These are phyloP conservation scores for Pinus taeda DNA, from an alignment of 75 land plant species.

Conservation along the genomic window DNA sequence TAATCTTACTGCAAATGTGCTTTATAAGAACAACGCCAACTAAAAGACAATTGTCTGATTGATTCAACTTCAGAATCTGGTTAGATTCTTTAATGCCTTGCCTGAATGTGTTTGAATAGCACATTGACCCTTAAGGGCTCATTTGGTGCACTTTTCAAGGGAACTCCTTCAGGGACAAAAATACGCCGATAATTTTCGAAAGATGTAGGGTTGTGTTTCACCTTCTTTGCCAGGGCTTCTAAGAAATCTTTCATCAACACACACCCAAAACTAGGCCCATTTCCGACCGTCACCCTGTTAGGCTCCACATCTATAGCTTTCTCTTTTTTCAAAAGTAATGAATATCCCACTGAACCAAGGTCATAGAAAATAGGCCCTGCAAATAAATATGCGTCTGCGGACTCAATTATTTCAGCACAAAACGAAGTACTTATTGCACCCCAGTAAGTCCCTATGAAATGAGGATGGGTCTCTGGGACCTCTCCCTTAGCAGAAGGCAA, in stretches of 20 bases:
- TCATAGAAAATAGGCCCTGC: too few species aligned
- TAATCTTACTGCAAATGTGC: neutral
- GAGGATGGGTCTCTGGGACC: too few species aligned
- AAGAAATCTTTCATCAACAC: slow-evolving; percentile 61
- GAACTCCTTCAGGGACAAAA: slow-evolving; percentile 57
- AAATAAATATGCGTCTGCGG: too few species aligned
- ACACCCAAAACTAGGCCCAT: slow-evolving; percentile 37
- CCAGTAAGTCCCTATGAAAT: too few species aligned
- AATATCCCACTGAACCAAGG: too few species aligned
- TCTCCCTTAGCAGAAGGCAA: too few species aligned
- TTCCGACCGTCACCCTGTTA: slow-evolving; percentile 32
- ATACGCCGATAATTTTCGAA: slow-evolving; percentile 69
- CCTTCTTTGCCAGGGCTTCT: slow-evolving; percentile 48
- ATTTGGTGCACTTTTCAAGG: slow-evolving; percentile 31
- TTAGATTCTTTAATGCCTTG: neutral
- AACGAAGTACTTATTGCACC: too few species aligned
- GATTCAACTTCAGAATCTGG: neutral
- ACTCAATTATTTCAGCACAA: too few species aligned
- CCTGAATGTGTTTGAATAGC: slow-evolving; percentile 48
- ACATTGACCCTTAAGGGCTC: slow-evolving; percentile 38
- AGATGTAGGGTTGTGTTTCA: slow-evolving; percentile 52
- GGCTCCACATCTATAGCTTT: slow-evolving; percentile 29
- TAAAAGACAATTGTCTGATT: neutral
- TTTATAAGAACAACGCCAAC: too few species aligned
- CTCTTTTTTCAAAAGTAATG: slow-evolving; percentile 45